These are phyloP conservation scores for Scopulariopsis brevicaulis DNA, from an alignment of 2,329 filamentous ascomycete species.

Conservation along the genomic window DNA sequence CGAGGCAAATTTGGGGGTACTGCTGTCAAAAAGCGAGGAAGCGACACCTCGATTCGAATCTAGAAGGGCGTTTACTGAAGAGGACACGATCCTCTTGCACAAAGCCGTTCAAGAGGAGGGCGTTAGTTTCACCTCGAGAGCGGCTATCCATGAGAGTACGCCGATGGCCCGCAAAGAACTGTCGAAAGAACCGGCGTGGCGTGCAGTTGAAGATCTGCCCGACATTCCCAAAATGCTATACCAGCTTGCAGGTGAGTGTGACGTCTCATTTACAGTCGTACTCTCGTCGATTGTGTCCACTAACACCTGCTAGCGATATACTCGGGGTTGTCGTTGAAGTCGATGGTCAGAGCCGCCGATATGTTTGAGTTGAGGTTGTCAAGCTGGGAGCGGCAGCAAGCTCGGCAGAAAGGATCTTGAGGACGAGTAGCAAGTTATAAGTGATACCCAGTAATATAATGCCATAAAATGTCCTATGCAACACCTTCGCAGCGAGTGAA, in stretches of 20 bases:
- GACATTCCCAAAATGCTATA: slow-evolving; percentile 7
- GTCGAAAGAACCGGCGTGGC: not conserved
- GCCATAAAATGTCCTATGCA: not conserved
- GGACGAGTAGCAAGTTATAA: not conserved
- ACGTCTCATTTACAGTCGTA: not conserved
- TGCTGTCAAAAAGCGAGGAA: not conserved
- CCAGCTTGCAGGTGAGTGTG: slow-evolving; percentile 4
- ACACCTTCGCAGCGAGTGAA: too few relatives aligned
- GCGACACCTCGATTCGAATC: not conserved
- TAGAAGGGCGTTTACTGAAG: not conserved
- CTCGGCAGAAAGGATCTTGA: not conserved
- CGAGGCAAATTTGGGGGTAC: not conserved
- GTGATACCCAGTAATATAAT: not conserved
- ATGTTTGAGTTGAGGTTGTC: slow-evolving; percentile 7
- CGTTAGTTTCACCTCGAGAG: not conserved
- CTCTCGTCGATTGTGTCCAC: not conserved
- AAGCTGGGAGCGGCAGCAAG: slow-evolving; percentile 1
- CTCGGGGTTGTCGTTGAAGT: not conserved
- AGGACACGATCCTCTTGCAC: not conserved
- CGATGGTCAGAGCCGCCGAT: slow-evolving; percentile 7
- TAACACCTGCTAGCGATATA: not conserved
- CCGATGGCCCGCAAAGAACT: not conserved
- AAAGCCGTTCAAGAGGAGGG: not conserved
- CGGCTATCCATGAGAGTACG: not conserved
- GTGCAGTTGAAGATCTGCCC: slow-evolving; percentile 5